These are phyloP conservation scores for Thelonectria rubi DNA, from an alignment of 2,329 filamentous ascomycete species.

Conservation along the genomic window DNA sequence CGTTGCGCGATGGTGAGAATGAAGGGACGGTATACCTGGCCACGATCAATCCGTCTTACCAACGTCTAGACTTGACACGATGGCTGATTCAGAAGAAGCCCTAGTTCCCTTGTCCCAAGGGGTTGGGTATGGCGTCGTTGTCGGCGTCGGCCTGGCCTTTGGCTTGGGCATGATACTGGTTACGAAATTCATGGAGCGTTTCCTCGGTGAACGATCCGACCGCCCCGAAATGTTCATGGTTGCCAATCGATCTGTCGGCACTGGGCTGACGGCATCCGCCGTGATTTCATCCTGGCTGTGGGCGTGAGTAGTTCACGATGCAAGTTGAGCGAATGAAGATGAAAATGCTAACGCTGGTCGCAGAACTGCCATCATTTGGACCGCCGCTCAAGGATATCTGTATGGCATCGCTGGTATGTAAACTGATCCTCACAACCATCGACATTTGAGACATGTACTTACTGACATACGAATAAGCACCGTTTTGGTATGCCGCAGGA, in stretches of 20 bases:
- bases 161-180: conserved; percentile 22
- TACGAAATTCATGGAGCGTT: conserved; percentile 17
- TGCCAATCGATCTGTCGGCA: conserved; percentile 20
- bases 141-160: conserved; percentile 24
- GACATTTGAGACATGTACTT: not conserved
- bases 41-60: not conserved
- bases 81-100: conserved; percentile 14
- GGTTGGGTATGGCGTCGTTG: conserved; percentile 22
- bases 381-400: conserved; percentile 17
- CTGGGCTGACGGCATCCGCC: conserved; percentile 20
- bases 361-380: conserved; percentile 24
- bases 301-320: conserved; percentile 7
- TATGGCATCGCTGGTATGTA: conserved; percentile 17
- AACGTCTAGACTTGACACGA: not conserved
- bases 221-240: conserved; percentile 24
- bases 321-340: not conserved
- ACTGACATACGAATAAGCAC: conserved; percentile 5
- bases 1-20: too few relatives aligned
- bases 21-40: not conserved
- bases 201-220: conserved; percentile 19
- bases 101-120: conserved; percentile 19
- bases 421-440: not conserved
- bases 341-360: not conserved
- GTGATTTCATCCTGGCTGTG: conserved; percentile 22
- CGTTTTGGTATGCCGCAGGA: conserved; percentile 24